These are phyloP conservation scores for Lentinus tigrinus DNA, from an alignment of 768 basidiomycete genomes.

Conservation along the genomic window DNA sequence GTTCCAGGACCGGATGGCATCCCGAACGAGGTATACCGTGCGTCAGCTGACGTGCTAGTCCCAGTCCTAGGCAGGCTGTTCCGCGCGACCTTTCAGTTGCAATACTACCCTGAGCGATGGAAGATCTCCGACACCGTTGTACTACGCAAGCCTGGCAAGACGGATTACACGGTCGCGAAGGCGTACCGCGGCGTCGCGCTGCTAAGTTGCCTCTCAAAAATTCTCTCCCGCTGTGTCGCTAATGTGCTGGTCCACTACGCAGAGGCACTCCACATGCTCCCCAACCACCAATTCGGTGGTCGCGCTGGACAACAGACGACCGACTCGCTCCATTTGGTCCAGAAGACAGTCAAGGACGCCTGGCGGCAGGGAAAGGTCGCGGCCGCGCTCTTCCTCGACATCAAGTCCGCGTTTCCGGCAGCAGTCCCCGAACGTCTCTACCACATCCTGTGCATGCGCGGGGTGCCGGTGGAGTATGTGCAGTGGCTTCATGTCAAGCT, in stretches of 20 bases:
- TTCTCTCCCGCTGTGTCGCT: conserved; percentile 14
- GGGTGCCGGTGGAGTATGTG: too few species aligned
- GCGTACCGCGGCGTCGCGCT: conserved; percentile 35
- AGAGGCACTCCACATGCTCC: background rate
- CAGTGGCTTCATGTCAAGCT: too few species aligned
- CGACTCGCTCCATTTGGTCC: too few species aligned
- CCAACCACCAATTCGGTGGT: too few species aligned
- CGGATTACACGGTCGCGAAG: conserved; percentile 31
- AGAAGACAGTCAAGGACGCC: too few species aligned
- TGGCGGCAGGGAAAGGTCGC: too few species aligned
- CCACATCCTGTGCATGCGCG: too few species aligned
- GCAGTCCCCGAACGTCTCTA: too few species aligned
- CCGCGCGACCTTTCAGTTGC: conserved; percentile 26
- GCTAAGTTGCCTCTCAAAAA: conserved; percentile 16
- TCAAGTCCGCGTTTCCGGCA: too few species aligned
- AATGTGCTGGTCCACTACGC: background rate
- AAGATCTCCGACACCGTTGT: conserved; percentile 27
- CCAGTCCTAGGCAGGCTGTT: conserved; percentile 29
- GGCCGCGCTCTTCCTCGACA: too few species aligned
- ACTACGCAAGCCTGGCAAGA: conserved; percentile 32
- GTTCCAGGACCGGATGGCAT: conserved; percentile 28
- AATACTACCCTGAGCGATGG: conserved; percentile 27
- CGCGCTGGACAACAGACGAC: too few species aligned
- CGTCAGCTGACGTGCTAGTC: conserved; percentile 22
- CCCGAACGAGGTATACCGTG: conserved; percentile 32